Percentiles rank a stretch among this genome's conserved stretches.
Evolutionary conservation across 2,329 filamentous ascomycete species (phyloP).

Genomic region (Trichoderma aggressivum): DNA sequence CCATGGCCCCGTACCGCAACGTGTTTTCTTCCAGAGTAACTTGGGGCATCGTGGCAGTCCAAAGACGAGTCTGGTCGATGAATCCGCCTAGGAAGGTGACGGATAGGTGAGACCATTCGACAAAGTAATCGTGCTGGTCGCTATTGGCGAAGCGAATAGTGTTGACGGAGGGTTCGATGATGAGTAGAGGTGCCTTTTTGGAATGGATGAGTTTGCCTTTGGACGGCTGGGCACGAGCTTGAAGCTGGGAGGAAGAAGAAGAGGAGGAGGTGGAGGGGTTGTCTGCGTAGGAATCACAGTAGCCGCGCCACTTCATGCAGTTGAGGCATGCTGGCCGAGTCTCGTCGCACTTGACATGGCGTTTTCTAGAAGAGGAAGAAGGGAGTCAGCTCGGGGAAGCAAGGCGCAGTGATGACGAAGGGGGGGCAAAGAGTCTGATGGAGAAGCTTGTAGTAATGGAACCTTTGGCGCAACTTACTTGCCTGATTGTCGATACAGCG

Average conservation of each 20-base stretch:
- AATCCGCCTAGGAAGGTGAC: conserved; percentile 36
- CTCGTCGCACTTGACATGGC: conserved; percentile 44
- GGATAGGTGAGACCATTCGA: conserved; percentile 37
- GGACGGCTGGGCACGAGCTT: conserved; percentile 15
- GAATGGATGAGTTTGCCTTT: conserved; percentile 31
- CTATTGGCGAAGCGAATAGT: conserved; percentile 33
- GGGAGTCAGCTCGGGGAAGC: background rate
- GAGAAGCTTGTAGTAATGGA: background rate
- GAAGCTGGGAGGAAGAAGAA: background rate
- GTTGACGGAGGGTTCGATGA: conserved; percentile 35
- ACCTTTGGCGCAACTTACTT: conserved; percentile 29
- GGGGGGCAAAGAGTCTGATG: background rate
- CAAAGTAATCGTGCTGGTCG: conserved; percentile 37
- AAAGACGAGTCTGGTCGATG: conserved; percentile 34
- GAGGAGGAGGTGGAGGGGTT: background rate
- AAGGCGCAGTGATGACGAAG: background rate
- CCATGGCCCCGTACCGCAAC: conserved; percentile 40
- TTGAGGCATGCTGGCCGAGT: conserved; percentile 40
- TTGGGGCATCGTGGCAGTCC: conserved; percentile 41
- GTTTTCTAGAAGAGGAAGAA: conserved; percentile 29
- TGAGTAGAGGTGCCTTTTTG: conserved; percentile 30
- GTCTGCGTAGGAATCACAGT: conserved; percentile 36
- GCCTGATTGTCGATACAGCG: conserved; percentile 24
- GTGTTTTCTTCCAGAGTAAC: conserved; percentile 37
- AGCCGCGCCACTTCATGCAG: conserved; percentile 41